A percentile compares a stretch with the other conserved stretches of the same genome.
These are phyloP conservation scores for Suhomyces ambrosiae DNA, from an alignment of 1,139 yeast species.

Conservation along the genomic window DNA sequence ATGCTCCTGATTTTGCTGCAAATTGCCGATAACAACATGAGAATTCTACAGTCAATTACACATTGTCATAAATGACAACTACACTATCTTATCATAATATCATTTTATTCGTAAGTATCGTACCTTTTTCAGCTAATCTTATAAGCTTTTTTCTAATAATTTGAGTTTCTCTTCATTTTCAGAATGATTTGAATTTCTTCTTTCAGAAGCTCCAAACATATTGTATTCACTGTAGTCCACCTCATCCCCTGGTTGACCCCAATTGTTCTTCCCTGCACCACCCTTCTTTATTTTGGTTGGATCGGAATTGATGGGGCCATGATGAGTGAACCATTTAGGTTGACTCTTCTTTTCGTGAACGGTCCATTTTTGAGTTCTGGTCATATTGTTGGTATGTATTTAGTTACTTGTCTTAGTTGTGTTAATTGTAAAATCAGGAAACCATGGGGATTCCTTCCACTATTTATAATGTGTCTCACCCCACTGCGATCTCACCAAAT, in stretches of 20 bases:
- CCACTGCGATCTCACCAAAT: background rate
- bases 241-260: slow-evolving; percentile 76
- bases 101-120: too few species aligned
- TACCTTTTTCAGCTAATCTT: slow-evolving; percentile 16
- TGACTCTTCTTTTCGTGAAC: slow-evolving; percentile 59
- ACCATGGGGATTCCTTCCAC: slow-evolving; percentile 2
- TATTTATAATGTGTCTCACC: slow-evolving; percentile 13
- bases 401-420: background rate
- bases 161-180: slow-evolving; percentile 31
- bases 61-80: too few species aligned
- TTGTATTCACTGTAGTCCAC: slow-evolving; percentile 30
- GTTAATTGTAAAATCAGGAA: background rate
- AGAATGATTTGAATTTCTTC: slow-evolving; percentile 47
- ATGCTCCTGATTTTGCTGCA: too few species aligned
- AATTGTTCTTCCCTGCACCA: slow-evolving; percentile 81
- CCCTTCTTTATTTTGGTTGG: slow-evolving; percentile 80
- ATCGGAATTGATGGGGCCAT: slow-evolving; percentile 63
- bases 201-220: slow-evolving; percentile 30
- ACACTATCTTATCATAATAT: too few species aligned
- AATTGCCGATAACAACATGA: too few species aligned
- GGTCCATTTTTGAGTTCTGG: slow-evolving; percentile 85
- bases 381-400: slow-evolving; percentile 44
- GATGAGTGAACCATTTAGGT: slow-evolving; percentile 76
- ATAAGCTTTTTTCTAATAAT: slow-evolving; percentile 28
- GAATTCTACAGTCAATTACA: too few species aligned